Evolutionary conservation across 352 stramenopile species (phyloP).

Genomic region (Nothophytophthora sp.): DNA sequence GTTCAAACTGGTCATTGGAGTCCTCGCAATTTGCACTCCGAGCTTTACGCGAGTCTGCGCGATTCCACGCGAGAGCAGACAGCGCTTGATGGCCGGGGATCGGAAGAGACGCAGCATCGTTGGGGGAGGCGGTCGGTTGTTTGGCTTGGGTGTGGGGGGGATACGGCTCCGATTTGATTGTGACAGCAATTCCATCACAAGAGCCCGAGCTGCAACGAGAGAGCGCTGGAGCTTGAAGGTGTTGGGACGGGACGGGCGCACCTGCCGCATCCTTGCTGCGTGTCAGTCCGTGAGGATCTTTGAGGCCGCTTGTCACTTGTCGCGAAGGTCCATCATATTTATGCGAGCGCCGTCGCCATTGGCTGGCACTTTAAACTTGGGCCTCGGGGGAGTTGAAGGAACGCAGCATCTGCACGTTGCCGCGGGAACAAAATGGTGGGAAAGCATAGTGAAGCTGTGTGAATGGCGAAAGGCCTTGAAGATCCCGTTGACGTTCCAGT

Average conservation of each 20-base stretch:
- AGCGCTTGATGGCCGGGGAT: slow-evolving; percentile 10
- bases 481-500: too few relatives aligned
- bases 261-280: too few relatives aligned
- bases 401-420: neutral
- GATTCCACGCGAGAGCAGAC: slow-evolving; percentile 8
- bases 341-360: neutral
- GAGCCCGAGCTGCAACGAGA: too few relatives aligned
- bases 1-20: slow-evolving; percentile 27
- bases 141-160: neutral
- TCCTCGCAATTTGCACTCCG: slow-evolving; percentile 4
- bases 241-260: too few relatives aligned
- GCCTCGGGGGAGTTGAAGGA: neutral
- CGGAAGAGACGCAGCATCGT: slow-evolving; percentile 21
- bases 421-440: neutral
- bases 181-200: too few relatives aligned
- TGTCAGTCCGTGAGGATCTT: neutral
- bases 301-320: neutral
- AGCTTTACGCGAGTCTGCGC: slow-evolving; percentile 8
- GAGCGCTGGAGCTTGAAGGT: too few relatives aligned
- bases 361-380: neutral
- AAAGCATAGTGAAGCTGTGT: too few relatives aligned
- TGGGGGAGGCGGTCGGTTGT: neutral
- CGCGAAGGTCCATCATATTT: neutral
- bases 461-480: too few relatives aligned
- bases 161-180: slow-evolving; percentile 5